Percentiles rank a stretch among this genome's conserved stretches.
These are phyloP conservation scores for Ophiostoma sp. DNA, from an alignment of 2,329 filamentous ascomycete species.

Conservation along the genomic window DNA sequence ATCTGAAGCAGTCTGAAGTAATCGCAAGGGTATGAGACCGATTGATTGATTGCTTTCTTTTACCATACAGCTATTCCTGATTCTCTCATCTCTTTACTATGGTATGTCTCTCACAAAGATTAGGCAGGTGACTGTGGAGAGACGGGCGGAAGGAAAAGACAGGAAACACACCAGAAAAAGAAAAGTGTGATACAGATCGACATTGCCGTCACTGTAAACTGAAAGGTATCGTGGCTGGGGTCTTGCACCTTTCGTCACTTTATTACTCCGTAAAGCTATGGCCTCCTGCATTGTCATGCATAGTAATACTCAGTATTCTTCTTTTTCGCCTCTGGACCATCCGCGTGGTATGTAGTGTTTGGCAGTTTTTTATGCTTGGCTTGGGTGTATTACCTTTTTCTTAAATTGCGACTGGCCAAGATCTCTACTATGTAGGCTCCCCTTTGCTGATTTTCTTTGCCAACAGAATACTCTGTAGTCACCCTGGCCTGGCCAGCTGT, in stretches of 20 bases:
- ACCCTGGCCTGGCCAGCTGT: background rate
- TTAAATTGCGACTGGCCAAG: too few relatives aligned
- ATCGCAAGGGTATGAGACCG: background rate
- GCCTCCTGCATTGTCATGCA: background rate
- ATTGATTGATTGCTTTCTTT: background rate
- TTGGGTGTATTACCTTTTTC: too few relatives aligned
- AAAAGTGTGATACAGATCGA: background rate
- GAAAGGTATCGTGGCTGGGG: background rate
- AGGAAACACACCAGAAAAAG: background rate
- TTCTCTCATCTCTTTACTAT: background rate
- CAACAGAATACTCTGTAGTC: background rate
- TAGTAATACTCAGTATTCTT: background rate
- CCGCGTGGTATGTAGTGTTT: too few relatives aligned
- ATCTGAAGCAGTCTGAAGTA: background rate
- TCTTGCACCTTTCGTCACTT: background rate
- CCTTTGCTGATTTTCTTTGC: background rate
- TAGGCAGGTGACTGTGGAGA: constrained; percentile 3
- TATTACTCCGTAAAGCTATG: background rate
- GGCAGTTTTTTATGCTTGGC: too few relatives aligned
- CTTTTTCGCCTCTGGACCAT: background rate
- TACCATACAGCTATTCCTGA: background rate
- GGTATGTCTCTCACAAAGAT: background rate
- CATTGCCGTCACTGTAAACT: background rate
- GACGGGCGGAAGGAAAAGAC: too few relatives aligned
- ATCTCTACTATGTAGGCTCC: background rate